Conservation (phyloP, 202 grass and related monocot genomes). For the Thinopyrum obtusiflorum region DNA sequence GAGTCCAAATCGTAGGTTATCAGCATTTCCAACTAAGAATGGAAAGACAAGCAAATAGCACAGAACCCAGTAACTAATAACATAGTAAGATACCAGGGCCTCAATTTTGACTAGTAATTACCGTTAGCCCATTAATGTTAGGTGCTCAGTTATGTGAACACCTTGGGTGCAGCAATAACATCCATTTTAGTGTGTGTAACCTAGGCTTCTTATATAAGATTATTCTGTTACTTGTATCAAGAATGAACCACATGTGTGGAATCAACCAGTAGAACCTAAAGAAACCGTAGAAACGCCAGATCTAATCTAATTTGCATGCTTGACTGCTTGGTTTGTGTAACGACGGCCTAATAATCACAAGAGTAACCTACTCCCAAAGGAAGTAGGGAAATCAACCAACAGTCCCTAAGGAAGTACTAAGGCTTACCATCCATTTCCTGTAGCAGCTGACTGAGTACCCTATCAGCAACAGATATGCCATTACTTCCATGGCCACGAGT, state of each 20-base stretch:
- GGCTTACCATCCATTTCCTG: slow-evolving; percentile 91
- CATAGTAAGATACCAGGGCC: background rate
- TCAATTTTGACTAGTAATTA: background rate
- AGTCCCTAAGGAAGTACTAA: slow-evolving; percentile 5
- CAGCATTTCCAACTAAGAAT: slow-evolving; percentile 2
- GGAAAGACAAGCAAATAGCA: slow-evolving; percentile 18
- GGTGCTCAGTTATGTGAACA: background rate
- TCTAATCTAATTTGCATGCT: slow-evolving; percentile 8
- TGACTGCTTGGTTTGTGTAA: background rate
- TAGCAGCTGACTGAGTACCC: slow-evolving; percentile 82
- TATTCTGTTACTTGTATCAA: slow-evolving; percentile 17
- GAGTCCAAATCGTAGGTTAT: background rate
- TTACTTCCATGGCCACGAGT: slow-evolving; percentile 67
- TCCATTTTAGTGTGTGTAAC: background rate
- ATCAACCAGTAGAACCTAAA: background rate
- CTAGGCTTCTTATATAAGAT: background rate
- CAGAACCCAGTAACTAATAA: background rate
- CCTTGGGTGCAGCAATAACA: background rate
- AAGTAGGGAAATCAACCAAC: background rate
- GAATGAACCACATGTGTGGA: slow-evolving; percentile 1
- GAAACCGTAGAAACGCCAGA: background rate
- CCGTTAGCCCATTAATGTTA: background rate
- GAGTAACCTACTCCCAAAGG: background rate
- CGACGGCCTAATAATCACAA: background rate
- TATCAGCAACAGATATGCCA: slow-evolving; percentile 67